Conservation (phyloP, 73 alveolate species). For the Paramecium sexaurelia region DNA sequence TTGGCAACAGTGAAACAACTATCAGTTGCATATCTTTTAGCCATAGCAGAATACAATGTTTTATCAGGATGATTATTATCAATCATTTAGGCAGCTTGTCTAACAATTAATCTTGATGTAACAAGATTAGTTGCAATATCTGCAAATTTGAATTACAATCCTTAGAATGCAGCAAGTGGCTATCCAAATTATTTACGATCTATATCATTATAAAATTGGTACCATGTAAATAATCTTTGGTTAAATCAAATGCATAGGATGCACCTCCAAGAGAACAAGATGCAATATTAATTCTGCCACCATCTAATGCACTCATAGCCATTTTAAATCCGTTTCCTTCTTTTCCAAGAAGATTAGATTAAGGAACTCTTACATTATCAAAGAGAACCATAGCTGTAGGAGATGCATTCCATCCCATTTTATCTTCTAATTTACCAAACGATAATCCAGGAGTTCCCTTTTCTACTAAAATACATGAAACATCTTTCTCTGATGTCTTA, state of each 20-base stretch:
- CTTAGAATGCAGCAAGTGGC: slow-evolving; percentile 72
- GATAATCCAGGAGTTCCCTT: slow-evolving; percentile 77
- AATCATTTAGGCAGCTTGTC: slow-evolving; percentile 83
- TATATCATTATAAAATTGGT: not conserved
- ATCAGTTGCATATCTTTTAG: slow-evolving; percentile 88
- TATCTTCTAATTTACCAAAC: slow-evolving; percentile 79
- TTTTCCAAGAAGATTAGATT: slow-evolving; percentile 73
- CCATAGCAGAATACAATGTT: slow-evolving; percentile 82
- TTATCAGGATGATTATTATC: slow-evolving; percentile 72
- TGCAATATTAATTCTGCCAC: slow-evolving; percentile 92
- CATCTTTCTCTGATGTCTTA: slow-evolving; percentile 84
- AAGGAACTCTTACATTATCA: slow-evolving; percentile 87
- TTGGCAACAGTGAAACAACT: slow-evolving; percentile 79
- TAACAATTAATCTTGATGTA: slow-evolving; percentile 86
- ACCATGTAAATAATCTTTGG: slow-evolving; percentile 75
- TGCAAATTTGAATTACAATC: slow-evolving; percentile 80
- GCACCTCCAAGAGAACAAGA: slow-evolving; percentile 88
- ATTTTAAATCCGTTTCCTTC: slow-evolving; percentile 87
- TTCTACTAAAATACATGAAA: slow-evolving; percentile 81
- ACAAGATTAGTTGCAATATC: slow-evolving; percentile 80
- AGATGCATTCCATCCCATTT: slow-evolving; percentile 88
- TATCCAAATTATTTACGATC: slow-evolving; percentile 83
- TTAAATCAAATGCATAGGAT: slow-evolving; percentile 74
- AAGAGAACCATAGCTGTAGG: slow-evolving; percentile 80
- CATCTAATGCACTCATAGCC: slow-evolving; percentile 90